These are phyloP conservation scores for Protostelium mycophagum DNA, from an alignment of 78 protist genomes.

Conservation along the genomic window DNA sequence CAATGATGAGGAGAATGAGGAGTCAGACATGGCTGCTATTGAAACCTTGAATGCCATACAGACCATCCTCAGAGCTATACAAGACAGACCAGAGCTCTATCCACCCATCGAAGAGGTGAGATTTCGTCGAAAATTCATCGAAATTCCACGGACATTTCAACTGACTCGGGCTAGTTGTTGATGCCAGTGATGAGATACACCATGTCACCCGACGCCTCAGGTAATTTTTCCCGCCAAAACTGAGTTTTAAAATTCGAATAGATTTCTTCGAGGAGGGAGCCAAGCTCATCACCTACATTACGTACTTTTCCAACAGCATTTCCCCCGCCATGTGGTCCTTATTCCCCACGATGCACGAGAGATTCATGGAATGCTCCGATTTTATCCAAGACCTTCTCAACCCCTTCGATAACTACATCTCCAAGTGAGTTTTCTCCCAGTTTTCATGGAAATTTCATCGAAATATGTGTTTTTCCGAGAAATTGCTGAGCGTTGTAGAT, in stretches of 20 bases:
- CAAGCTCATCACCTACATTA: slow-evolving; percentile 32
- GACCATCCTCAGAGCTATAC: slow-evolving; percentile 19
- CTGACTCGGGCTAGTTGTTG: background rate
- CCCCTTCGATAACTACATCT: slow-evolving; percentile 53
- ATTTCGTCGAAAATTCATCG: too few relatives aligned
- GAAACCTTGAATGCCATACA: slow-evolving; percentile 24
- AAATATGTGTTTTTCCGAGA: too few relatives aligned
- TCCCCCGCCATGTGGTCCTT: slow-evolving; percentile 25
- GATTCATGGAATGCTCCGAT: slow-evolving; percentile 45
- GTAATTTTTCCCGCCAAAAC: background rate
- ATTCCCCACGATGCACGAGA: slow-evolving; percentile 28
- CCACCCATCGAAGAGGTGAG: slow-evolving; percentile 17
- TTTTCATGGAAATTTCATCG: background rate
- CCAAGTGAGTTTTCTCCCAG: slow-evolving; percentile 12
- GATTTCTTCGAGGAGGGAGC: slow-evolving; percentile 44
- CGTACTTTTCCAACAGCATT: slow-evolving; percentile 44
- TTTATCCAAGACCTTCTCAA: slow-evolving; percentile 21
- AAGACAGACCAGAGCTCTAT: slow-evolving; percentile 27
- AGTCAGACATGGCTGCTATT: slow-evolving; percentile 6
- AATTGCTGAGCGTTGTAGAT: too few relatives aligned
- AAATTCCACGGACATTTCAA: background rate
- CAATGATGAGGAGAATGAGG: background rate
- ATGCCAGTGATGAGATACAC: background rate
- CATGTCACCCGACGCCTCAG: background rate
- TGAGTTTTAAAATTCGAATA: background rate